Evolutionary conservation across 441 rosid genomes (phyloP).

Genomic region (Lagerstroemia fauriei): DNA sequence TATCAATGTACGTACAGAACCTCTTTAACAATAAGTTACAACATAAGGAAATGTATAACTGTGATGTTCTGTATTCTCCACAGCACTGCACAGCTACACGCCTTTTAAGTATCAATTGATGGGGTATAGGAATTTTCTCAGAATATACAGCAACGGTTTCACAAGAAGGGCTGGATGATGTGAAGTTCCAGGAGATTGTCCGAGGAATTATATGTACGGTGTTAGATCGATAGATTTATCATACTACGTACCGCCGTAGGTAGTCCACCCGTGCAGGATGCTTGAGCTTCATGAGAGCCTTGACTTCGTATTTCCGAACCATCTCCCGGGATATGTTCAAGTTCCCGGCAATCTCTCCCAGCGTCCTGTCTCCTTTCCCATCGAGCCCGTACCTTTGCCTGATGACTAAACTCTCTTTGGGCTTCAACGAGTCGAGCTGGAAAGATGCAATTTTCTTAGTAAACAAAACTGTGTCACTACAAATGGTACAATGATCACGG

Average conservation of each 20-base stretch:
- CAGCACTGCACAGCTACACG: neutral
- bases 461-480: neutral
- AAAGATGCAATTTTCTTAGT: neutral
- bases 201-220: neutral
- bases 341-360: constrained; percentile 87
- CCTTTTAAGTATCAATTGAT: neutral
- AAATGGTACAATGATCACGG: neutral
- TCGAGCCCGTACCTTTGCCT: constrained; percentile 88
- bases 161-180: neutral
- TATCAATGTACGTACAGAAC: neutral
- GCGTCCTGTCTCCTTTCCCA: constrained; percentile 82
- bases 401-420: constrained; percentile 86
- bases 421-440: constrained; percentile 91
- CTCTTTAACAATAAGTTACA: neutral
- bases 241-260: constrained; percentile 63
- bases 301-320: constrained; percentile 91
- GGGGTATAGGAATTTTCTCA: neutral
- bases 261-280: constrained; percentile 82
- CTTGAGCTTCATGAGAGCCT: constrained; percentile 92
- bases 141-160: neutral
- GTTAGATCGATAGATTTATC: constrained; percentile 21
- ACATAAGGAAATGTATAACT: neutral
- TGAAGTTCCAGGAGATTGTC: neutral
- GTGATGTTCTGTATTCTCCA: neutral
- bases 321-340: constrained; percentile 87